Evolutionary conservation across 2,329 filamentous ascomycete species (phyloP), one percentile per base, ranked within the genome.

Genomic region (Colletotrichum graminicola): DNA sequence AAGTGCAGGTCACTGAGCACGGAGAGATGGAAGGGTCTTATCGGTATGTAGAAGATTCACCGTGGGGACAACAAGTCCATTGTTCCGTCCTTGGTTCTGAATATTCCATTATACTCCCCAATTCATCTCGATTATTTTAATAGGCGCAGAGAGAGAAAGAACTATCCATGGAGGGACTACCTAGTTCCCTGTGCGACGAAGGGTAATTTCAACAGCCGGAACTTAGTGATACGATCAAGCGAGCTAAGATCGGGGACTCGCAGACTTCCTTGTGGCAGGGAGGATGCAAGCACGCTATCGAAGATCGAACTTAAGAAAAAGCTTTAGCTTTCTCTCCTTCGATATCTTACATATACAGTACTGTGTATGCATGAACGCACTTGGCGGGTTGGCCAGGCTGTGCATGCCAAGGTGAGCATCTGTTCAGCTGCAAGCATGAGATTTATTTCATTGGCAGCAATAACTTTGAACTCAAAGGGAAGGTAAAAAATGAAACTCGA

Each of bases 11-110:
- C n/a, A 39, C 21, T 1, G 23, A 34, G 43, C 21, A 41, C 36
- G 26, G 36, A 45, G 36, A 57, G 59, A 65, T 45, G 51, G 41
- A 16, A 29, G 21, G 34, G 54, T 16, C 32, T 56, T 56, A n/a
- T 39, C 21, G 26, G 29, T 12, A 34, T 54, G 2, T 54, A 12
- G 16, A 29, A 21, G 3, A 29, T 12, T 39, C 6, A 26, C 34
- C 12, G 12, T 26, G n/a, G 32, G 21, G 34, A 5, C 11, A 21
- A 11, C 18, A 23, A 51, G 43, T 51, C 43, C 47, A 14, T 51
- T 21, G n/a, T 61, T 34, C 12, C n/a, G 16, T 26, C 51, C 32
- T 32, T 60, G 18, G 34, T 34, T 39, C 23, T 66, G 23, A 23
- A 29, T 5, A 23, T 56, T 21, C 12, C 7, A 36, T 56, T 23